These are phyloP conservation scores for Trichoderma pleuroti DNA, from an alignment of 2,329 filamentous ascomycete genomes.

Conservation along the genomic window DNA sequence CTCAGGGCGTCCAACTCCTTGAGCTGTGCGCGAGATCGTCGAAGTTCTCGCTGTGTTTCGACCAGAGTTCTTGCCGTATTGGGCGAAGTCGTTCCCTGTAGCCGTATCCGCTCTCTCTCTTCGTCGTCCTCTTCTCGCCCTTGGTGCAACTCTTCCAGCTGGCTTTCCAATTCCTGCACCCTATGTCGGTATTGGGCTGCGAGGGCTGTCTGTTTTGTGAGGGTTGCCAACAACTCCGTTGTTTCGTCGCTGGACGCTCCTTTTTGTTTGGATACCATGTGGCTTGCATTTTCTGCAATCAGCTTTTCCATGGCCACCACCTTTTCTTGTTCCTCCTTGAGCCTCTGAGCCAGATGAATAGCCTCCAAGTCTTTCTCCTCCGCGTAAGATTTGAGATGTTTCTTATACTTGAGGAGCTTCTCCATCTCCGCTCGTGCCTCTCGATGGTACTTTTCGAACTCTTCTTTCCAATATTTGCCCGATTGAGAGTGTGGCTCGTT, in stretches of 20 bases:
- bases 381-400: conserved; percentile 73
- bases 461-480: conserved; percentile 75
- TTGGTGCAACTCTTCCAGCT: conserved; percentile 41
- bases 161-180: conserved; percentile 55
- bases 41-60: conserved; percentile 53
- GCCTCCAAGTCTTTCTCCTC: conserved; percentile 73
- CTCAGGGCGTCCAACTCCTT: conserved; percentile 50
- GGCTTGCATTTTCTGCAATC: conserved; percentile 57
- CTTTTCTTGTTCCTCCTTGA: conserved; percentile 65
- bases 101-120: conserved; percentile 25
- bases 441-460: conserved; percentile 70
- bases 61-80: conserved; percentile 49
- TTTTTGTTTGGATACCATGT: conserved; percentile 42
- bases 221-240: conserved; percentile 48
- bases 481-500: conserved; percentile 72
- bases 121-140: conserved; percentile 34
- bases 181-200: conserved; percentile 56
- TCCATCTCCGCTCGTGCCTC: conserved; percentile 71
- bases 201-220: conserved; percentile 56
- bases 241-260: conserved; percentile 42
- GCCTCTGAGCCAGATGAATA: conserved; percentile 59
- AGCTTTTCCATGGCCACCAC: conserved; percentile 61
- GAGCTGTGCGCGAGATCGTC: conserved; percentile 51
- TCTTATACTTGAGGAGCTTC: conserved; percentile 75
- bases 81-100: conserved; percentile 43